These are phyloP conservation scores for Pelagophyceae sp. DNA, from an alignment of 352 stramenopile genomes.

Conservation along the genomic window DNA sequence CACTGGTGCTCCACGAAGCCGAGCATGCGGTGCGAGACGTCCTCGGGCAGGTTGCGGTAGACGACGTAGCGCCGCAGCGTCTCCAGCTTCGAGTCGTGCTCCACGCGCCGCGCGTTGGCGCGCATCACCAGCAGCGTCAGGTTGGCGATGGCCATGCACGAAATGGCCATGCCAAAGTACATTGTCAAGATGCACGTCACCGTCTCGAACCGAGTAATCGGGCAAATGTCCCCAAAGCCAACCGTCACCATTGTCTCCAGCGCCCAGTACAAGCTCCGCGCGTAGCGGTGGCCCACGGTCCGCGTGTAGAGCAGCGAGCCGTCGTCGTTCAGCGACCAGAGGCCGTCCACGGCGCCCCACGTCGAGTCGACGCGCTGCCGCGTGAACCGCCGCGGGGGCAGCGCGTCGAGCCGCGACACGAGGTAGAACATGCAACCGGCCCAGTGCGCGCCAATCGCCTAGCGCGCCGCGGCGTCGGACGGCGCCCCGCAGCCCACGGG, in stretches of 20 bases:
- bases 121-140: slow-evolving; percentile 8
- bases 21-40: slow-evolving; percentile 4
- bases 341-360: neutral
- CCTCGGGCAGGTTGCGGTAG: slow-evolving; percentile 36
- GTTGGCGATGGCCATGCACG: slow-evolving; percentile 8
- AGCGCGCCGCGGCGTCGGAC: too few relatives aligned
- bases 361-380: neutral
- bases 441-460: slow-evolving; percentile 40
- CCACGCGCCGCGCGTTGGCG: neutral
- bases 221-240: slow-evolving; percentile 47
- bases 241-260: slow-evolving; percentile 47
- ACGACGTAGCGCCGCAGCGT: slow-evolving; percentile 7
- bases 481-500: slow-evolving; percentile 36
- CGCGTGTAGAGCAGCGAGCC: slow-evolving; percentile 17
- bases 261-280: slow-evolving; percentile 43
- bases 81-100: neutral
- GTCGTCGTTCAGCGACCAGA: neutral
- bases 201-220: slow-evolving; percentile 37
- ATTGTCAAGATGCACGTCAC: slow-evolving; percentile 43
- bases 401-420: slow-evolving; percentile 30
- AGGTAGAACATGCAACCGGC: slow-evolving; percentile 40
- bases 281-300: slow-evolving; percentile 36
- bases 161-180: slow-evolving; percentile 14
- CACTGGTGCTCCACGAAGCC: slow-evolving; percentile 17
- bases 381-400: neutral